Evolutionary conservation across 2,329 filamentous ascomycete genomes (phyloP), one percentile per base, ranked within the genome.

Genomic region (Clarireedia hainanense): DNA sequence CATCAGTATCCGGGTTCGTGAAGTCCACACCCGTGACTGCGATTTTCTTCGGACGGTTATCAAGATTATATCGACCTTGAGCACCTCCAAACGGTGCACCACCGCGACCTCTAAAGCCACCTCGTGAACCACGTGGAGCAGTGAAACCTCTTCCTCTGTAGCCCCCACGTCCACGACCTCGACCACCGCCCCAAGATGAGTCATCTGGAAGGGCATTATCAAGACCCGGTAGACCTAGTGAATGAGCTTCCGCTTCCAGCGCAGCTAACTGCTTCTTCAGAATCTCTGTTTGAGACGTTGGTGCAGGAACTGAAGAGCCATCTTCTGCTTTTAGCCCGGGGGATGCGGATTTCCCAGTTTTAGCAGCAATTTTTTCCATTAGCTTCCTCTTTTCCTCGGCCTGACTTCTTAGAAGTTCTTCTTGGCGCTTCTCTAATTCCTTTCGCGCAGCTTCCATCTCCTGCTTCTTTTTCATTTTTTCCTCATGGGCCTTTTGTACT

Each of bases 31-130:
- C 85, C 6, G 76, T 76, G 24, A 92, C 72, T 5, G 80, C 77
- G 9, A 94, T 74, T 59, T 78, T 84, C 67, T 80, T 86, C 0
- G 89, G 85, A 46, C 89, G 77, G 68, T 91, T 91, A 65, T 94
- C 89, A 23, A 94, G 75, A 17, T 85, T 85, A 62, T 85, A 86
- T 34, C 78, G 65, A 5, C 72, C 73, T 10, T 42, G 52, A 17
- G 52, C 46, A 27, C 72, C 63, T 20, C 65, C 60, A 53, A 68
- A 65, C 9, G 65, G 58, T 5, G 60, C 61, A 62, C 71, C 72
- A 47, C 79, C 77, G 51, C 77, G 74, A 34, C 77, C 76, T 46
- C 74, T 69, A 55, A 73, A 75, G 0, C 72, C 71, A 12, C 77
- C 76, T 49, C 76, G 69, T 24, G 68, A 67, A 2, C 73, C 74